Evolutionary conservation across 1,284 basidiomycete species (phyloP), one percentile per base, ranked within the genome.

Genomic region (Amylostereum areolatum): DNA sequence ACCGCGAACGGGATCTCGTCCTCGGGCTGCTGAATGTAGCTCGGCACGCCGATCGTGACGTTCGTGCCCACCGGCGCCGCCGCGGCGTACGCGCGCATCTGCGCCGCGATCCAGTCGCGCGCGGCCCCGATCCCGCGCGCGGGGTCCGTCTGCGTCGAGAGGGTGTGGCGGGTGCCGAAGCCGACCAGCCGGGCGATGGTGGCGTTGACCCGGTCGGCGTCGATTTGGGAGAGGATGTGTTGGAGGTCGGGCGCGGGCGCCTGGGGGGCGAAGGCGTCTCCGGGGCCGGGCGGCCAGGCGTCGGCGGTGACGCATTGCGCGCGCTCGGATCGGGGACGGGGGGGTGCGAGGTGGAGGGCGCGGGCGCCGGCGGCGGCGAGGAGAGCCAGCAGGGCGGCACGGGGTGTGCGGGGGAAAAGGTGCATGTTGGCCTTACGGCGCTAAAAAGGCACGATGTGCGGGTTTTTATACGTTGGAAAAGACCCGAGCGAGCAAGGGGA

Each of bases 121-220:
- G 77, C 73, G 10, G 76, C 77, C 28, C 76, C 76, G 37, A 80
- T 76, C 1, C 77, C 76, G 35, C 75, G 70, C 12, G 60, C 59
- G 18, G 75, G 71, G 57, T 77, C 70, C 6, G 76, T 77, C 60
- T 78, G 75, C 53, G 57, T 73, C 27, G 77, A 78, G 40, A 73
- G 65, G 27, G 77, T 79, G 61, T 73, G 68, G 10, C 77, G 68
- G 18, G 77, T 80, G 24, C 77, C 77, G 55, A 79, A 78, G 32
- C 75, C 74, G 40, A 74, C 73, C 33, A 80, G 73, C 55, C 75
- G 77, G 45, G 60, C 61, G 55, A 79, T 77, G 44, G 65, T 78
- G 18, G 68, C 61, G 52, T 74, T 53, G 46, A 78, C 70, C 31
- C 72, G 70, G 27, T 59, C 57, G 2, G 72, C 64, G 56, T 75